Evolutionary conservation across 2,329 filamentous ascomycete species (phyloP), one percentile per base, ranked within the genome.

Genomic region (Mariannaea sp.): DNA sequence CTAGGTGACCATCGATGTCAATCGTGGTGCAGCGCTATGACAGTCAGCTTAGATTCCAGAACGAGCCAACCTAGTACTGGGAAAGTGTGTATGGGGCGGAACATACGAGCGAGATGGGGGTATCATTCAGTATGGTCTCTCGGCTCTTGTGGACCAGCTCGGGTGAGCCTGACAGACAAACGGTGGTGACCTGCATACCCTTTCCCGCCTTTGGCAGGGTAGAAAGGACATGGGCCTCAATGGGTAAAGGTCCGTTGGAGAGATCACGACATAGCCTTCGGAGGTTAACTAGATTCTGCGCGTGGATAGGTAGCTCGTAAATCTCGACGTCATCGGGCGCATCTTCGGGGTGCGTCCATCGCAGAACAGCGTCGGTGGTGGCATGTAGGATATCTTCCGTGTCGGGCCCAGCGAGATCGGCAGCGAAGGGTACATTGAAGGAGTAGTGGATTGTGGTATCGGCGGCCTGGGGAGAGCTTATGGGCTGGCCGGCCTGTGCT

Each of bases 351-450:
- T 96, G 93, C 44, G 91, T 94, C 94, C 94, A 99, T 71, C 90
- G 86, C 62, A 93, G 83, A 60, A 96, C 86, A 56, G 93, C 92
- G 64, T 91, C 89, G 53, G 86, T 85, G 59, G 90, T 96, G 59
- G 93, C 92, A 75, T 97, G 93, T 56, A 97, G 83, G 67, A 99
- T 90, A 73, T 97, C 92, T 73, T 97, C 92, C 63, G 89, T 89
- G 68, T 97, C 92, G 59, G 94, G 94, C 27, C 94, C 94, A 58
- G 90, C 84, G 57, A 99, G 85, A 67, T 93, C 93, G 60, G 90
- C 96, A 64, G 92, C 87, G 75, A 97, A 97, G 56, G 94, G 94
- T 42, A 99, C 89, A 71, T 97, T 97, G 85, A 99, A 97, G 61
- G 91, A 93, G 72, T 96, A 88, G 74, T 95, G 91, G 73, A 97